Percentiles rank a stretch among this genome's conserved stretches.
These are phyloP conservation scores for Mallotus repandus DNA, from an alignment of 441 rosid genomes.

Conservation along the genomic window DNA sequence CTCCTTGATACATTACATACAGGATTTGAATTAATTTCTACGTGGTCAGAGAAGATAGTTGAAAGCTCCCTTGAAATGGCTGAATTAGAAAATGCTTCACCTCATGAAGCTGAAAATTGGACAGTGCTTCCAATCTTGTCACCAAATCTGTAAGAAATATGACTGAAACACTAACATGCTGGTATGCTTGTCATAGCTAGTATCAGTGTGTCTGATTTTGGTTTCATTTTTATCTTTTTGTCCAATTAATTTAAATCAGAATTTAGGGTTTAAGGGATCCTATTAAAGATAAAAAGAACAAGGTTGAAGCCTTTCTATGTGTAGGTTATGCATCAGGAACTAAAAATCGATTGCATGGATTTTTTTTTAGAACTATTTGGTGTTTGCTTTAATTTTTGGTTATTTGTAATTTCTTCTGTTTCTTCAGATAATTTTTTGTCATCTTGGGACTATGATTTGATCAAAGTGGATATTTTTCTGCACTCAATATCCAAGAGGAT, in stretches of 20 bases:
- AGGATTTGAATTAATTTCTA: slow-evolving; percentile 78
- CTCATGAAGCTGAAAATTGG: slow-evolving; percentile 96
- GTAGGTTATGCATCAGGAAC: neutral
- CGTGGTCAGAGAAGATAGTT: slow-evolving; percentile 72
- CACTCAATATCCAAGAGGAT: neutral
- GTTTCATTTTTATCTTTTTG: neutral
- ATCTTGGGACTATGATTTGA: neutral
- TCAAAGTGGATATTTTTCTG: neutral
- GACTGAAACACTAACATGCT: neutral
- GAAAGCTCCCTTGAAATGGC: slow-evolving; percentile 96
- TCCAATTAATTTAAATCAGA: neutral
- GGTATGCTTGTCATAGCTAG: neutral
- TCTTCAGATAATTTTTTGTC: too few relatives aligned
- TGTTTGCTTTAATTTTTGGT: neutral
- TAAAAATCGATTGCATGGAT: neutral
- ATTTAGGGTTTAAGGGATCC: neutral
- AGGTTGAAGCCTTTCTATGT: neutral
- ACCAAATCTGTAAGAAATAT: slow-evolving; percentile 57
- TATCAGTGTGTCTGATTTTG: neutral
- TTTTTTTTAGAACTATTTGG: neutral
- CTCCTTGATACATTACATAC: slow-evolving; percentile 30
- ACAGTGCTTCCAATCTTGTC: slow-evolving; percentile 62
- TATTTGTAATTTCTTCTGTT: neutral
- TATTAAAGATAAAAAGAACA: neutral
- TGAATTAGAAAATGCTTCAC: slow-evolving; percentile 89